Conservation (phyloP, 495 filamentous ascomycete genomes). For the Aspergillus ostianus region DNA sequence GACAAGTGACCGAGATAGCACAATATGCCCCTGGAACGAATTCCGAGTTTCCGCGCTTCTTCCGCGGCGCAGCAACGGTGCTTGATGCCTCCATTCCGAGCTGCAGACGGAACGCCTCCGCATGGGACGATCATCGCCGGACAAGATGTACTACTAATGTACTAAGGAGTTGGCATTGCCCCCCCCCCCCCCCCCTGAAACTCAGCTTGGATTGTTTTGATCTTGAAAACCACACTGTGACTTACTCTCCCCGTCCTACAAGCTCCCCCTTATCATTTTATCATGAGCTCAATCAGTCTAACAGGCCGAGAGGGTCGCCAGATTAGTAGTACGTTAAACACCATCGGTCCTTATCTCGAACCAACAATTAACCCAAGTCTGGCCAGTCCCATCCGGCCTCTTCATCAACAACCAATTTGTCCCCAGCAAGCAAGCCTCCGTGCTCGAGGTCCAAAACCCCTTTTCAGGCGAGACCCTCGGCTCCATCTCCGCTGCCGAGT, state of each 20-base stretch:
- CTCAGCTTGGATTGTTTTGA: background rate
- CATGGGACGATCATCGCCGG: background rate
- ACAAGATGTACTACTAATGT: too few species aligned
- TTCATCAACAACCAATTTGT: conserved; percentile 44
- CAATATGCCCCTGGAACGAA: background rate
- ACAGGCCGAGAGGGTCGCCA: background rate
- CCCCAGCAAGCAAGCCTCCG: conserved; percentile 17
- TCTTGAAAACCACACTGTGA: background rate
- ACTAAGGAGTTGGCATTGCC: too few species aligned
- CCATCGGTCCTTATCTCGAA: background rate
- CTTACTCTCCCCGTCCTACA: background rate
- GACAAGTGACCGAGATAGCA: too few species aligned
- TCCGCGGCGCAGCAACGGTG: too few species aligned
- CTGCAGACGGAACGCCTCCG: background rate
- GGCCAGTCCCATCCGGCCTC: conserved; percentile 21
- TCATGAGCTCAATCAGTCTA: background rate
- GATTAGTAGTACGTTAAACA: background rate
- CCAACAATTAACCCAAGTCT: background rate
- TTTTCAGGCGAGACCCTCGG: conserved; percentile 31
- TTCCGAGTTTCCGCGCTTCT: background rate
- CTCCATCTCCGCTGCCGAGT: conserved; percentile 24
- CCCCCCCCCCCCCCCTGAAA: too few species aligned
- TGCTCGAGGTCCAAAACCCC: conserved; percentile 26
- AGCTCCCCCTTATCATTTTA: background rate
- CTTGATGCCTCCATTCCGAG: background rate